A percentile compares a stretch with the other conserved stretches of the same genome.
Evolutionary conservation across 2,329 filamentous ascomycete species (phyloP).

Genomic region (Colletotrichum sp.): DNA sequence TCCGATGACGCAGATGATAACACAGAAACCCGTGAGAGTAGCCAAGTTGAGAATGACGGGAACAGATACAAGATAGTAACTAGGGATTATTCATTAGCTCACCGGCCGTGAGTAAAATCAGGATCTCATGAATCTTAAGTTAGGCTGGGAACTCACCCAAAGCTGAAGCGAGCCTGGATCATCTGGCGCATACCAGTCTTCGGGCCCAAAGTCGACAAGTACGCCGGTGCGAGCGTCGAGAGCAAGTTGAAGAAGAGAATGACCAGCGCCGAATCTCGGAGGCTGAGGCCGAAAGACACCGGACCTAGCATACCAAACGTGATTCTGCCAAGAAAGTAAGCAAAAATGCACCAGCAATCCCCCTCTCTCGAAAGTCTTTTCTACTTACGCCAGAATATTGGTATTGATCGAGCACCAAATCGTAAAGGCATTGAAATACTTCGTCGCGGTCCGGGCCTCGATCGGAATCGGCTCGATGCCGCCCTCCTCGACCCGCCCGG

Average conservation of each 20-base stretch:
- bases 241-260: conserved; percentile 52
- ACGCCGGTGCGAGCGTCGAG: conserved; percentile 41
- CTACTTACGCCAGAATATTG: conserved; percentile 32
- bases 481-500: conserved; percentile 30
- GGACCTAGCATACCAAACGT: conserved; percentile 50
- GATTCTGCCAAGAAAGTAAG: conserved; percentile 29
- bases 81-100: background rate
- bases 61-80: conserved; percentile 23
- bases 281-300: conserved; percentile 42
- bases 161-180: conserved; percentile 46
- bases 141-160: conserved; percentile 3
- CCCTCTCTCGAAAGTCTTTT: background rate
- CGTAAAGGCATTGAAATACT: conserved; percentile 34
- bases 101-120: rapidly evolving
- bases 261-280: conserved; percentile 46
- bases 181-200: conserved; percentile 52
- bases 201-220: conserved; percentile 45
- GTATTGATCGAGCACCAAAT: conserved; percentile 35
- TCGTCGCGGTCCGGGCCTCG: conserved; percentile 32
- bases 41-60: conserved; percentile 47
- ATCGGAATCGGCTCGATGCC: conserved; percentile 33
- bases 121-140: conserved; percentile 24
- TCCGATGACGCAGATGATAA: conserved; percentile 52
- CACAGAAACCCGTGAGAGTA: conserved; percentile 51
- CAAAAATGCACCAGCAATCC: background rate